Evolutionary conservation across 139 green algal genomes (phyloP), one percentile per base, ranked within the genome.

Genomic region (Chlamydomonas incerta): DNA sequence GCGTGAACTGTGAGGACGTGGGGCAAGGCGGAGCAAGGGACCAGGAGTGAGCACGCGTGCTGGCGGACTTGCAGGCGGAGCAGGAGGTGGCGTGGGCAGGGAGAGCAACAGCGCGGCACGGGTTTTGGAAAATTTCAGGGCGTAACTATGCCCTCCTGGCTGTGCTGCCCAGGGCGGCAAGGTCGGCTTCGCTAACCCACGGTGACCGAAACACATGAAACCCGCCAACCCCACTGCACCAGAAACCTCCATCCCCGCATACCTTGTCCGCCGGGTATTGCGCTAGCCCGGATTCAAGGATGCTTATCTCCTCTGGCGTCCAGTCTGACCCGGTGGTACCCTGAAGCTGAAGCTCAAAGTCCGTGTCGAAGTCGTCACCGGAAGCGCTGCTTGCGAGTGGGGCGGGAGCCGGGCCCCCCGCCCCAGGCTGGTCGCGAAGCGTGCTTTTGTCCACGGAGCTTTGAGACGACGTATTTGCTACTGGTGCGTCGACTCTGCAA

Each of bases 251-350:
- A 5, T 65, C 24, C 58, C 58, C 6, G 58, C 74, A 1, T 35
- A 86, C 67, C 68, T 86, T 86, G 29, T 90, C 81, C n/a, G 67
- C 81, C 14, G 87, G 81, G 50, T 76, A 88, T 0, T 66, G 58
- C 1, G 79, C 57, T 9, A 90, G 57, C 18, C 74, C 80, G 58
- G 72, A 68, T n/a, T 88, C 81, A 0, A 90, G 60, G 21, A 46
- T 52, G 4, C n/a, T 33, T 4, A 82, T 33, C 33, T 90, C 87
- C 6, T 86, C 81, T 37, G 67, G 58, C 10, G 67, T 90, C 87
- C 87, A 90, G 29, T 84, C 85, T 17, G 76, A 80, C 60, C 58
- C 80, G 4, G 52, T 86, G 68, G 80, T 79, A 4, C 68, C 80
- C 15, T 86, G 68, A 1, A 86, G 80, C 33, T 85, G 47, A 0